A percentile compares a stretch with the other conserved stretches of the same genome.
Evolutionary conservation across 78 protist genomes (phyloP).

Genomic region (Dictyostelium capitatum): DNA sequence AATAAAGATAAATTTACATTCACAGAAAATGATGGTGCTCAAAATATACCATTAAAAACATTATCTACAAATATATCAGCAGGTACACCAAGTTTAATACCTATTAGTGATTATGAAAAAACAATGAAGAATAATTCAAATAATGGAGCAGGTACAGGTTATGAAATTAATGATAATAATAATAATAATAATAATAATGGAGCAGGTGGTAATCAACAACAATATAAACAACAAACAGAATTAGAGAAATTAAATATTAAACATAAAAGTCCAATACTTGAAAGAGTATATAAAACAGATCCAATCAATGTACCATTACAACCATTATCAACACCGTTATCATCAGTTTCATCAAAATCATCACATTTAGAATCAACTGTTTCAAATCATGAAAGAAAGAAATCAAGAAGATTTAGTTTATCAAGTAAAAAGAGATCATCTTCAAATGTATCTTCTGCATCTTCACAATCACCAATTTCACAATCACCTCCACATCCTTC

Average conservation of each 20-base stretch:
- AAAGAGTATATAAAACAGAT: slow-evolving; percentile 57
- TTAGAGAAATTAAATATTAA: slow-evolving; percentile 39
- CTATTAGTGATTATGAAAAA: slow-evolving; percentile 37
- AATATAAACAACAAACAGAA: slow-evolving; percentile 1
- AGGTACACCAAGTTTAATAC: slow-evolving; percentile 8
- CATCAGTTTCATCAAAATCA: background rate
- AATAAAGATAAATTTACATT: background rate
- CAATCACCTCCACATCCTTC: slow-evolving; percentile 21
- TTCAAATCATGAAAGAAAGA: slow-evolving; percentile 53
- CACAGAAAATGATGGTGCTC: background rate
- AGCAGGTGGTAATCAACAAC: background rate
- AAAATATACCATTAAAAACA: slow-evolving; percentile 8
- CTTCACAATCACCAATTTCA: background rate
- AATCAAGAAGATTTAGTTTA: slow-evolving; percentile 54
- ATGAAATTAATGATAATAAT: background rate
- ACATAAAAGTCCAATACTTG: slow-evolving; percentile 39
- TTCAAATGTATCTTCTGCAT: background rate
- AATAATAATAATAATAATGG: background rate
- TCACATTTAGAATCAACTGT: background rate
- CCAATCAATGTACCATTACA: slow-evolving; percentile 32
- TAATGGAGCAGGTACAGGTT: no score
- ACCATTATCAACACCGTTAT: slow-evolving; percentile 25
- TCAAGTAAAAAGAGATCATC: background rate
- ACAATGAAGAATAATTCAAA: background rate
- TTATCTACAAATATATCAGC: background rate